Evolutionary conservation across 768 basidiomycete genomes (phyloP).

Genomic region (Auricularia cornea): DNA sequence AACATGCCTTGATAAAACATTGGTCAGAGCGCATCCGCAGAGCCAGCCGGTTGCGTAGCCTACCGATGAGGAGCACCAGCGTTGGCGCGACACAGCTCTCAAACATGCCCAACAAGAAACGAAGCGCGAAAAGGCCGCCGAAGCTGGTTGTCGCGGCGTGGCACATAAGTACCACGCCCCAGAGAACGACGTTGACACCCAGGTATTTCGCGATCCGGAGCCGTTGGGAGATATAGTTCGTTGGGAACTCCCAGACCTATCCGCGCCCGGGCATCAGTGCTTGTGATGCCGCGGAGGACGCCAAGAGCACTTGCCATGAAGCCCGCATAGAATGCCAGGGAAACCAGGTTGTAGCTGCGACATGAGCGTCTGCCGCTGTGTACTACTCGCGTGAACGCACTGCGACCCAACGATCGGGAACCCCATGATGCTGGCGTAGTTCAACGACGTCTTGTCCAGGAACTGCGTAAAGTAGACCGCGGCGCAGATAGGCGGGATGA

Average conservation of each 20-base stretch:
- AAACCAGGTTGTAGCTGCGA: slow-evolving; percentile 55
- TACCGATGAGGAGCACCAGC: slow-evolving; percentile 46
- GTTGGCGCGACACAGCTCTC: slow-evolving; percentile 59
- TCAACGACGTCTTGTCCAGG: slow-evolving; percentile 63
- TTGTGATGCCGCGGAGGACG: background rate
- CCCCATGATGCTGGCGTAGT: slow-evolving; percentile 65
- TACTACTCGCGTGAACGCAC: background rate
- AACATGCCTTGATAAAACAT: slow-evolving; percentile 32
- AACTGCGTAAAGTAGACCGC: slow-evolving; percentile 65
- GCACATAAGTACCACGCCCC: slow-evolving; percentile 53
- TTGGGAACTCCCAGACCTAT: slow-evolving; percentile 56
- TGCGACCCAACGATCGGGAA: slow-evolving; percentile 46
- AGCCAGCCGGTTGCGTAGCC: slow-evolving; percentile 17
- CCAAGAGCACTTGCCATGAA: slow-evolving; percentile 30
- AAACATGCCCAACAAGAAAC: slow-evolving; percentile 59
- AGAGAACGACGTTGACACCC: slow-evolving; percentile 52
- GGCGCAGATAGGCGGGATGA: slow-evolving; percentile 50
- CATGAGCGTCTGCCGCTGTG: background rate
- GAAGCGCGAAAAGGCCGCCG: slow-evolving; percentile 52
- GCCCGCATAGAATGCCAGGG: slow-evolving; percentile 45
- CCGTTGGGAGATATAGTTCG: slow-evolving; percentile 57
- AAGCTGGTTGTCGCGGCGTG: slow-evolving; percentile 51
- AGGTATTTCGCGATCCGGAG: slow-evolving; percentile 53
- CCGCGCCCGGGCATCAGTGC: background rate
- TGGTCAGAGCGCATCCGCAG: too few species aligned